Base-by-base conservation (phyloP, 306 rosid genomes). In the Cucurbita moschata region DNA sequence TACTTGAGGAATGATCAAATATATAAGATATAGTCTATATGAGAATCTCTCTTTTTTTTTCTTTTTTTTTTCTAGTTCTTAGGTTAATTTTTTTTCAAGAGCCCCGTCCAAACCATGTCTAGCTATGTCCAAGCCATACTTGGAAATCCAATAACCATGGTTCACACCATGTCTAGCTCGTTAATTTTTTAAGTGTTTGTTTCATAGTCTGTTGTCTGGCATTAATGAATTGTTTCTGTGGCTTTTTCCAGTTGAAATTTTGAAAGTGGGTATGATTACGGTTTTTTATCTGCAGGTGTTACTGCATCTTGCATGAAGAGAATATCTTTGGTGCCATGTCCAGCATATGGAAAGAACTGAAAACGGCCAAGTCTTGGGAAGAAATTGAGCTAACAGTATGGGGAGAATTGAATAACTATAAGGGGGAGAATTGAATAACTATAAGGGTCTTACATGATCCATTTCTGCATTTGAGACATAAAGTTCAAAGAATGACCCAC, bases 301-400 rank as follows among this genome's bases (percentile, higher is more conserved):
- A 89, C 79, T 89, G 95, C 77, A 91, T 94, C 76, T 80, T 94
- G 85, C 96, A 94, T 69, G 86, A 94, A 7, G 97, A 94, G 5
- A 83, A 94, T 82, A 85, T 94, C 51, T 75, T 94, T 86, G 96
- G 97, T 77, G 97, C 97, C 46, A 83, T 94, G 68, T 89, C 86
- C 66, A 85, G 95, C 67, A 52, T 91, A 63, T 94, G 96, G 97
- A 76, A 82, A 6, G 88, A 91, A 67, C 84, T 94, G 55, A 88
- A 77, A 78, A 78, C 83, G 44, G 94, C 91, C 35, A 46, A 85
- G 46, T 86, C 99, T 30, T 94, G 99, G 99, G 97, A 94, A 83
- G 96, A 85, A 79, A 93, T 94, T 74, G 97, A 94, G 82, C 84
- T 77, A 43, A 70, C 74, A 0, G 96, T 89, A 15, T 91, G 96